Percentiles rank a stretch among this genome's conserved stretches.
These are phyloP conservation scores for Mikania micrantha DNA, from an alignment of 129 eudicot species.

Conservation along the genomic window DNA sequence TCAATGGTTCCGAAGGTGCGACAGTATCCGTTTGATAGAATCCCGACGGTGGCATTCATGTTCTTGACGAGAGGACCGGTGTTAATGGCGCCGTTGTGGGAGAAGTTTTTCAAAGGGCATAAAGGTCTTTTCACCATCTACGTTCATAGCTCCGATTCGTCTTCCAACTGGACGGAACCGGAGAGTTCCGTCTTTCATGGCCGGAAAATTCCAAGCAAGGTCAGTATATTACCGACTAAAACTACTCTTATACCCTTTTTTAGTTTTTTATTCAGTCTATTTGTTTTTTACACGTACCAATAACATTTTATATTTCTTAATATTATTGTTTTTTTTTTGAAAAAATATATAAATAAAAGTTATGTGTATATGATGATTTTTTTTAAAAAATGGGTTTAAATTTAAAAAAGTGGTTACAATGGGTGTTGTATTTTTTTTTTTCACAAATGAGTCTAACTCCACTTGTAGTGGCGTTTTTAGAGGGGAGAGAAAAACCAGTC, in stretches of 20 bases:
- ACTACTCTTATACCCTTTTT: not conserved
- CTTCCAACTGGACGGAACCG: slow-evolving; percentile 20
- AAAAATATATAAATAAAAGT: no score
- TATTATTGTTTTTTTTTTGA: no score
- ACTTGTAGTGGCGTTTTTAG: no score
- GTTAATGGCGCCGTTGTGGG: slow-evolving; percentile 55
- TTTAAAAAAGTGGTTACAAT: no score
- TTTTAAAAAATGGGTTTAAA: no score
- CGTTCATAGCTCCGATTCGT: slow-evolving; percentile 31
- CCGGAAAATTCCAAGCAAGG: slow-evolving; percentile 53
- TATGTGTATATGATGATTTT: no score
- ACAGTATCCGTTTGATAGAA: slow-evolving; percentile 28
- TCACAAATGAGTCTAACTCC: no score
- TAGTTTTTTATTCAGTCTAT: no score
- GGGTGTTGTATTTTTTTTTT: no score
- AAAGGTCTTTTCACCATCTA: slow-evolving; percentile 43
- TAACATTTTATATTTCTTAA: no score
- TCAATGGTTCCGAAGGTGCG: slow-evolving; percentile 39
- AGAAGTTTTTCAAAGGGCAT: slow-evolving; percentile 41
- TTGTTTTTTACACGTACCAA: no score
- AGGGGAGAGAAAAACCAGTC: no score
- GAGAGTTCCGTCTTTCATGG: slow-evolving; percentile 38
- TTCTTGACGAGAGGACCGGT: slow-evolving; percentile 46
- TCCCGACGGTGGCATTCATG: slow-evolving; percentile 57
- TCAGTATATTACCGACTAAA: not conserved